Conservation (phyloP, 768 basidiomycete genomes). For the Russula ochroleuca region DNA sequence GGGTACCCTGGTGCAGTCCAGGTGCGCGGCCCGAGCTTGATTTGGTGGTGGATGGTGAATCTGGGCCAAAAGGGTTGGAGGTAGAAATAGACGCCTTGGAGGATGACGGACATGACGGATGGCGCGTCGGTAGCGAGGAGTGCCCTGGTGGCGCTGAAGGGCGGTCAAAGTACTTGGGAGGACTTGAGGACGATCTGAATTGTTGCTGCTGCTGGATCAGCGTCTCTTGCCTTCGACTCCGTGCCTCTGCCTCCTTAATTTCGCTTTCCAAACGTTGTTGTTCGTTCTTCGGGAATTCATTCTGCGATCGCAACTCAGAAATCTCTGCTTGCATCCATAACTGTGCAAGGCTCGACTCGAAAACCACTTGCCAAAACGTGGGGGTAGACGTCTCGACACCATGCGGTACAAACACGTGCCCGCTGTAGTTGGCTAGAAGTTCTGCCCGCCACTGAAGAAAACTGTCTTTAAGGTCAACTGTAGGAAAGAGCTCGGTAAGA, state of each 20-base stretch:
- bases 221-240: constrained; percentile 11
- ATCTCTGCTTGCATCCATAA: constrained; percentile 43
- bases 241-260: constrained; percentile 18
- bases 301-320: constrained; percentile 23
- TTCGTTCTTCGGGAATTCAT: constrained; percentile 24
- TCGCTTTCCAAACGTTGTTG: constrained; percentile 25
- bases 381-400: constrained; percentile 27
- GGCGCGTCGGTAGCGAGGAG: background rate
- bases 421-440: constrained; percentile 56
- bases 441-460: constrained; percentile 61
- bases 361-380: constrained; percentile 36
- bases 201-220: background rate
- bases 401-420: constrained; percentile 48
- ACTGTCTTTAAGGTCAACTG: constrained; percentile 45
- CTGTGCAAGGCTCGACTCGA: constrained; percentile 49
- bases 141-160: background rate
- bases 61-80: background rate
- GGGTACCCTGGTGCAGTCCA: too few species aligned
- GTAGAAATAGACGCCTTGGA: background rate
- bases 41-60: background rate
- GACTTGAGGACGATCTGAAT: background rate
- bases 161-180: background rate
- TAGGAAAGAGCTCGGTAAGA: constrained; percentile 45
- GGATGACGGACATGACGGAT: background rate
- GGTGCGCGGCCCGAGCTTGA: background rate